Evolutionary conservation across 2,329 filamentous ascomycete genomes (phyloP).

Genomic region (Apiospora sp.): DNA sequence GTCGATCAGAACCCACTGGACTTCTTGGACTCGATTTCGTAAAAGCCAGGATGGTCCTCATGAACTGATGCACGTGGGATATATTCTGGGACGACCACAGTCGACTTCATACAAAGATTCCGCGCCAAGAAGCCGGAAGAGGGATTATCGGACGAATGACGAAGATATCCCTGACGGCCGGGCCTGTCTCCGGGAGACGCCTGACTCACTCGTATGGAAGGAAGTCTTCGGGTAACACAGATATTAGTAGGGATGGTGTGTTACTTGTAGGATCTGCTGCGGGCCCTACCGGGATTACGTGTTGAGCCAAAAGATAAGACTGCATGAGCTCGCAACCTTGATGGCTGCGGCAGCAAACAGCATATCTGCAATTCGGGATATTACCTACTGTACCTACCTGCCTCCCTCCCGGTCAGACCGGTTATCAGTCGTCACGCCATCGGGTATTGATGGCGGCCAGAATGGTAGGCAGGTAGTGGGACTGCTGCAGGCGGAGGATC

Average conservation of each 20-base stretch:
- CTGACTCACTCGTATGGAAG: background rate
- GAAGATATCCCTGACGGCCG: background rate
- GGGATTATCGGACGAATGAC: background rate
- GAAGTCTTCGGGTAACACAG: background rate
- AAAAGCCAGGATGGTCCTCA: background rate
- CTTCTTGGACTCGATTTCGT: conserved; percentile 17
- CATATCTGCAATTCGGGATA: background rate
- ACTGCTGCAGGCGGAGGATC: conserved; percentile 2
- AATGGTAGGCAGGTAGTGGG: background rate
- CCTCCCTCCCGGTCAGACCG: background rate
- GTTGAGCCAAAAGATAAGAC: conserved; percentile 9
- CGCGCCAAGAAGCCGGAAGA: background rate
- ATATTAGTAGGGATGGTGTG: background rate
- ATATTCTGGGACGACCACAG: background rate
- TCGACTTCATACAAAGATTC: background rate
- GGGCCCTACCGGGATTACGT: background rate
- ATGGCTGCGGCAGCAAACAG: conserved; percentile 1
- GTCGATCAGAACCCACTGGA: conserved; percentile 26
- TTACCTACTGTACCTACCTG: background rate
- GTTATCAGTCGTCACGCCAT: background rate
- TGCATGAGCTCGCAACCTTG: conserved; percentile 7
- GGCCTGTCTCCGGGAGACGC: background rate
- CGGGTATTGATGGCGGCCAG: background rate
- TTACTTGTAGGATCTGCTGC: background rate
- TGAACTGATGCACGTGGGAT: background rate